Base-by-base conservation (phyloP, 73 alveolate genomes). In the Stentor roeselii region DNA sequence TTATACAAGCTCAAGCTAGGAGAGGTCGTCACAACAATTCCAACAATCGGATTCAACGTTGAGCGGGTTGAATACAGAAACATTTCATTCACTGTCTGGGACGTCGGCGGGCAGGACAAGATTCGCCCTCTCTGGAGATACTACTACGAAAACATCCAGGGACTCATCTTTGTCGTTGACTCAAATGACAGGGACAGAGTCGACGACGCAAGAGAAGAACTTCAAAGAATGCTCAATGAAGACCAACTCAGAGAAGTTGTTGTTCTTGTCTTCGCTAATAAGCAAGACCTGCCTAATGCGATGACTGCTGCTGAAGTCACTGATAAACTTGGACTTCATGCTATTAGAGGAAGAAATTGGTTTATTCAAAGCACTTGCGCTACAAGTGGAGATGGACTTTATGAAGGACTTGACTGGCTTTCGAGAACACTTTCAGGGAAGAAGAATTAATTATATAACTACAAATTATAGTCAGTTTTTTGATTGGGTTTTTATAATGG, bases 31-130 rank as follows among this genome's bases (percentile, higher is more conserved):
- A 94, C 94, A 31, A 87, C 98, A 36, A 89, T 95, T 86, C 98
- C 99, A 6, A 95, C 98, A 58, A 91, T 95, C 38, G 98, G 98
- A 14, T 97, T 96, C 94, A 96, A 97, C 75, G 98, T 97, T 14
- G 99, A 94, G 87, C 90, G 90, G 0, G 96, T 95, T 75, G 98
- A 94, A 85, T 94, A 96, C 93, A 93, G 91, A 94, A 94, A 95
- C 93, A 80, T 96, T 84, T 60, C 83, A 6, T 92, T 95, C 86
- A 91, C 95, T 37, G 97, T 95, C 74, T 96, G 98, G 98, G 98
- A 95, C 76, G 93, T 95, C 36, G 98, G 99, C 77, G 99, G 99
- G 58, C 97, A 98, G 89, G 98, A 94, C 90, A 95, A 96, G 92
- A 89, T 93, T 89, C 92, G 99, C 91, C 92, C 78, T 59, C 90